These are phyloP conservation scores for Suillus plorans DNA, from an alignment of 768 basidiomycete species.

Conservation along the genomic window DNA sequence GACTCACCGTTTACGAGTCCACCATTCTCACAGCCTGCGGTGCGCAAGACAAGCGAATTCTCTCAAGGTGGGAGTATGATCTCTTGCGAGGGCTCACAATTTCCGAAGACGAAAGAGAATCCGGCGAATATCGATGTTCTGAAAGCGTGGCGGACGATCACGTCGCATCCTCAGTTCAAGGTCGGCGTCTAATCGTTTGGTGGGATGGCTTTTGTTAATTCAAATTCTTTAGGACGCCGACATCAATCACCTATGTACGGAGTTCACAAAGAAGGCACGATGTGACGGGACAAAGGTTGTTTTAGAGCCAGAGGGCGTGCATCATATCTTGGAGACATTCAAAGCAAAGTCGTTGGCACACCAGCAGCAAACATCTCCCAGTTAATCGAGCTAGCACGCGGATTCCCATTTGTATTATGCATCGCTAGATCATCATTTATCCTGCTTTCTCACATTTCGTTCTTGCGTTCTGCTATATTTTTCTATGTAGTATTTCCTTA, in stretches of 20 bases:
- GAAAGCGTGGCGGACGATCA: conserved; percentile 77
- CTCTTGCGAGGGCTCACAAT: conserved; percentile 64
- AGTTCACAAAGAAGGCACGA: conserved; percentile 78
- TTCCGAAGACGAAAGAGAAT: conserved; percentile 67
- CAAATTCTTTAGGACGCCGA: conserved; percentile 58
- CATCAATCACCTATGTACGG: conserved; percentile 73
- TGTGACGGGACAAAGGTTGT: conserved; percentile 87
- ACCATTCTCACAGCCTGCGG: conserved; percentile 25
- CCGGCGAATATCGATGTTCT: conserved; percentile 77
- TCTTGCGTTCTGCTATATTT: neutral
- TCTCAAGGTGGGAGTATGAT: conserved; percentile 49
- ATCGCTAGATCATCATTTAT: conserved; percentile 3
- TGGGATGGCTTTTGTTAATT: conserved; percentile 1
- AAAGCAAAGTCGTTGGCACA: conserved; percentile 24
- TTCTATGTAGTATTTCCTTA: conserved; percentile 2
- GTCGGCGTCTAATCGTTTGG: conserved; percentile 39
- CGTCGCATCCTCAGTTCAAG: conserved; percentile 73
- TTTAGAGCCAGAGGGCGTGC: conserved; percentile 51
- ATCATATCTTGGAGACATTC: conserved; percentile 43
- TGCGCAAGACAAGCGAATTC: conserved; percentile 43
- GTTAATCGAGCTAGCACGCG: neutral
- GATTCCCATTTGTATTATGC: conserved; percentile 3
- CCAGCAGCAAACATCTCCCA: conserved; percentile 3
- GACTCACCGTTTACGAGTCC: conserved; percentile 52
- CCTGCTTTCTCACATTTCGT: neutral